These are phyloP conservation scores for Pythium phragmitis DNA, from an alignment of 352 stramenopile genomes.

Conservation along the genomic window DNA sequence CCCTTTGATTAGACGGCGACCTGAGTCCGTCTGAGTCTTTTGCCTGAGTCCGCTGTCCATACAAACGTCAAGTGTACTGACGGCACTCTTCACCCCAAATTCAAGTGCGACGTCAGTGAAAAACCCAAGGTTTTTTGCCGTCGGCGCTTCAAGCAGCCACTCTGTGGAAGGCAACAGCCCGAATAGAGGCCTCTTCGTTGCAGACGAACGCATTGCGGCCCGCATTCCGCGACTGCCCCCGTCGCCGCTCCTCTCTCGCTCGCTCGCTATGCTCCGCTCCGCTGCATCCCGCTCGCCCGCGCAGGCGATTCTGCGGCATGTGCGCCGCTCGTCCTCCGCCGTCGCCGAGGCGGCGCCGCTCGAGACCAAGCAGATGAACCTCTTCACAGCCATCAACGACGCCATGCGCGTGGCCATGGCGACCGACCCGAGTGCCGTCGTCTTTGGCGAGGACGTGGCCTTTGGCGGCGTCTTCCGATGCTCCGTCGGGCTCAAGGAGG, in stretches of 20 bases:
- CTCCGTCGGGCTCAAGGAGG: slow-evolving; percentile 90
- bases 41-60: slow-evolving; percentile 13
- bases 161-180: slow-evolving; percentile 12
- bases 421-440: slow-evolving; percentile 87
- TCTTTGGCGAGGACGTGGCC: slow-evolving; percentile 98
- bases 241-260: not conserved
- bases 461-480: slow-evolving; percentile 99
- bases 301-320: slow-evolving; percentile 14
- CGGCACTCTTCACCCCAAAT: slow-evolving; percentile 11
- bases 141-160: slow-evolving; percentile 22
- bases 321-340: slow-evolving; percentile 9
- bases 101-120: slow-evolving; percentile 25
- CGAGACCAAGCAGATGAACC: slow-evolving; percentile 86
- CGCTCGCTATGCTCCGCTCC: slow-evolving; percentile 18
- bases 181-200: slow-evolving; percentile 17
- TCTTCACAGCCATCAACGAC: slow-evolving; percentile 93
- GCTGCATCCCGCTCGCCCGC: not conserved
- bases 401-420: slow-evolving; percentile 87
- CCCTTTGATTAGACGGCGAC: slow-evolving; percentile 26
- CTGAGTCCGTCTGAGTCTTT: slow-evolving; percentile 20
- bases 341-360: slow-evolving; percentile 16
- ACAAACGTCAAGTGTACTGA: slow-evolving; percentile 12
- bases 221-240: slow-evolving; percentile 12
- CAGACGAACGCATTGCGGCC: slow-evolving; percentile 19
- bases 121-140: slow-evolving; percentile 24